Evolutionary conservation across 345 rosid species (phyloP), one percentile per base, ranked within the genome.

Genomic region (Ceriops zippeliana): DNA sequence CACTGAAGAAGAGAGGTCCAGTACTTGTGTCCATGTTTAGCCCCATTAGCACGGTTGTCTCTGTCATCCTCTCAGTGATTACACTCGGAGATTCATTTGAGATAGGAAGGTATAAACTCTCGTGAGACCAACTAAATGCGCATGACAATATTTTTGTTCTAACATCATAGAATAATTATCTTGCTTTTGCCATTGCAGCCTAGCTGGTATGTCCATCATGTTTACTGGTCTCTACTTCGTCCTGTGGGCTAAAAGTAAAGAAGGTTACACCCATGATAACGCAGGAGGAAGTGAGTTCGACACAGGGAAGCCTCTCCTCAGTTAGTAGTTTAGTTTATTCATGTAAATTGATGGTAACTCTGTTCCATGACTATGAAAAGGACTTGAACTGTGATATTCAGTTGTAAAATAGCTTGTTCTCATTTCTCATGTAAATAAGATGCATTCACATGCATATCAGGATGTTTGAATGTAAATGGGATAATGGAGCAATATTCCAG

Each of bases 241-340:
- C 74, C 81, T 96, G 9, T 96, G 99, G 99, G 92, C 95, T 2
- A 96, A 96, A 83, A 84, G 90, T 54, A 96, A 90, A 85, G 98
- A 89, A 83, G 75, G 66, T 8, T 77, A 65, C 75, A 58, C 69
- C 4, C 51, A 64, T 27, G 70, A 21, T 0, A 81, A 76, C 38
- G 37, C 60, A 71, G 66, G 77, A 28, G 84, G 73, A 69, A 72
- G 89, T 67, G 86, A 86, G 85, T 80, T 58, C 62, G 85, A 84
- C 59, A 49, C 77, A 49, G 76, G 73, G 89, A 84, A 83, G 83
- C 95, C 91, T 82, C 92, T 92, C 24, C 70, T 96, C 67, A 81
- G 85, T 75, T 91, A 68, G 75, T 27, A 61, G n/a, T 42, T 35
- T 34, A 13, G 2, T 20, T 0, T 13, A 47, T 59, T 59, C 11